A percentile compares a stretch with the other conserved stretches of the same genome.
Evolutionary conservation across 108 stramenopile genomes (phyloP).

Genomic region (Skeletonema marinoi): DNA sequence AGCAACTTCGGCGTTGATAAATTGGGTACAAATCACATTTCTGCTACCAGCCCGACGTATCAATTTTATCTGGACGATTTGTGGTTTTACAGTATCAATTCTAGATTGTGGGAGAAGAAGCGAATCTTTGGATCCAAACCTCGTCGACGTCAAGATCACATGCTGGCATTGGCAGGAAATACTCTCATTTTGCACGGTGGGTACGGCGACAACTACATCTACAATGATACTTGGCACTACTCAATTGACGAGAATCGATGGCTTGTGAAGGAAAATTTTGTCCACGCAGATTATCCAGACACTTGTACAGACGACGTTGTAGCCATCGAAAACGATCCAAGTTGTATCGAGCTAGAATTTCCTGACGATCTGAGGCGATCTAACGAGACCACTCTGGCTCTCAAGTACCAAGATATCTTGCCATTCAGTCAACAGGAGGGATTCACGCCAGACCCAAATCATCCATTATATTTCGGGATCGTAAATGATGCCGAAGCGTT

Average conservation of each 20-base stretch:
- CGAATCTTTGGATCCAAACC: slow-evolving; percentile 35
- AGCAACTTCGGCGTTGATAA: slow-evolving; percentile 36
- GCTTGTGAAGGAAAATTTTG: slow-evolving; percentile 69
- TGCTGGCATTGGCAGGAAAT: slow-evolving; percentile 33
- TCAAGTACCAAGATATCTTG: slow-evolving; percentile 46
- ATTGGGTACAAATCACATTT: slow-evolving; percentile 38
- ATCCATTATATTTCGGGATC: slow-evolving; percentile 61
- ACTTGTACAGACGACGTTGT: slow-evolving; percentile 72
- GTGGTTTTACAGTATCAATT: slow-evolving; percentile 69
- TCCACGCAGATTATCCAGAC: slow-evolving; percentile 70
- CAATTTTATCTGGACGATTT: slow-evolving; percentile 74
- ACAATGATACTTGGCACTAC: slow-evolving; percentile 86
- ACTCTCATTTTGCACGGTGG: slow-evolving; percentile 75
- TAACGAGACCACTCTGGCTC: slow-evolving; percentile 35
- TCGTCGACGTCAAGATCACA: slow-evolving; percentile 32
- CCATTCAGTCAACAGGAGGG: slow-evolving; percentile 43
- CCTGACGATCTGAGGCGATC: slow-evolving; percentile 49
- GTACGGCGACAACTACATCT: slow-evolving; percentile 69
- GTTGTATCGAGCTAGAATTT: slow-evolving; percentile 60
- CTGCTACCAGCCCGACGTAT: slow-evolving; percentile 55
- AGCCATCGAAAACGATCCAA: slow-evolving; percentile 43
- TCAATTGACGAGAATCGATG: slow-evolving; percentile 67
- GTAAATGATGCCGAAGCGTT: slow-evolving; percentile 55
- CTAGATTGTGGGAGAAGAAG: slow-evolving; percentile 65
- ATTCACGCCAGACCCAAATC: slow-evolving; percentile 38